Base-by-base conservation (phyloP, 768 basidiomycete genomes). In the Tricholoma terreum region DNA sequence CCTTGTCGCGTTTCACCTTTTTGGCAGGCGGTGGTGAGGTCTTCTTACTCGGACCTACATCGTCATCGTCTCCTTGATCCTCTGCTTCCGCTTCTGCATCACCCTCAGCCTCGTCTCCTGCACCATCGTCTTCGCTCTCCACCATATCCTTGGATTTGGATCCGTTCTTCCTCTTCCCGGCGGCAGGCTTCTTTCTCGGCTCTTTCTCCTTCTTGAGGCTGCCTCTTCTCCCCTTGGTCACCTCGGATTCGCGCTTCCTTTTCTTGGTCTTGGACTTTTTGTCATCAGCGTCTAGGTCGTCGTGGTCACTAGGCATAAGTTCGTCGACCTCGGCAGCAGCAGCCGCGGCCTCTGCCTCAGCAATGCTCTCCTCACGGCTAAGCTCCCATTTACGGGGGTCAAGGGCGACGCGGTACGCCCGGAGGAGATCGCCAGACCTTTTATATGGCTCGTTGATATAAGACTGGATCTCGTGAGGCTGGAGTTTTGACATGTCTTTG, bases 401-500 rank as follows among this genome's bases (percentile, higher is more conserved):
- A 38, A 81, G 72, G 0, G 82, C 82, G 65, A 91, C 85, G 61
- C 82, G 80, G 70, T 94, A 95, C 12, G 88, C 94, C 53, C 81
- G 70, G 19, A 87, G 72, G 38, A 98, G 83, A 33, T 94, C 90
- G 38, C 82, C 85, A 38, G 82, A 85, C 69, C 83, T 86, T 76
- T 92, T 93, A 71, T 77, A 80, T 15, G 87, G 86, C 67, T 89
- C 89, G 61, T 75, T 79, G 74, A 98, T 82, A 75, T 84, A 97
- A 2, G 86, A 80, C 61, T 90, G 81, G 73, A 98, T 96, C 73
- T 92, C 91, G 70, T 89, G 83, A 5, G 77, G 70, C 64, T 86
- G 82, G 22, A 98, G 82, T 60, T 82, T 82, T 19, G 86, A 90
- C 52, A 98, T 85, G 71, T 97, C 95, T 65, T 88, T 89, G 1